Percentiles rank a stretch among this genome's conserved stretches.
These are phyloP conservation scores for Leishmania turanica DNA, from an alignment of 208 protist species.

Conservation along the genomic window DNA sequence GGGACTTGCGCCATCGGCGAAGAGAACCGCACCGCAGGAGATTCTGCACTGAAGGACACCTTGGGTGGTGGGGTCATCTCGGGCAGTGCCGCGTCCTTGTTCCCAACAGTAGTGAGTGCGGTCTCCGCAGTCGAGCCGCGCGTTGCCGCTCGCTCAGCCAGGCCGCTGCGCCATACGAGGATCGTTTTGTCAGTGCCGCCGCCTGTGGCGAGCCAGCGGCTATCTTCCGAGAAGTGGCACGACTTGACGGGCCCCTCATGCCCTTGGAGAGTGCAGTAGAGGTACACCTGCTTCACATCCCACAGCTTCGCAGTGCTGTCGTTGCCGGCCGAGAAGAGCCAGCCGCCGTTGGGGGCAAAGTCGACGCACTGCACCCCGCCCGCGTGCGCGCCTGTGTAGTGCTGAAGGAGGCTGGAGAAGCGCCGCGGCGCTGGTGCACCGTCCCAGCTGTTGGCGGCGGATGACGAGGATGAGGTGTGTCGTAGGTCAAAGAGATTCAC, in stretches of 20 bases:
- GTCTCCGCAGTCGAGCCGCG: background rate
- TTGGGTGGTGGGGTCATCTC: background rate
- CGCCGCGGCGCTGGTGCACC: background rate
- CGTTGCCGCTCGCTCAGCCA: conserved; percentile 23
- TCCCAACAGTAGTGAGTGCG: background rate
- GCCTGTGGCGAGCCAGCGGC: conserved; percentile 70
- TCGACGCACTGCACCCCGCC: conserved; percentile 66
- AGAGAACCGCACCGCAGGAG: background rate
- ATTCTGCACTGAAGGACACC: background rate
- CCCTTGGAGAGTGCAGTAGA: conserved; percentile 87
- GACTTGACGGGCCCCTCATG: conserved; percentile 76
- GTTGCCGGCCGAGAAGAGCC: conserved; percentile 75
- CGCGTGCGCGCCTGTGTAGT: conserved; percentile 75
- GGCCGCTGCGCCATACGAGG: conserved; percentile 84
- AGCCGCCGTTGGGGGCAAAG: conserved; percentile 80
- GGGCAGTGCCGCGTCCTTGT: background rate
- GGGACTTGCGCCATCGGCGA: background rate
- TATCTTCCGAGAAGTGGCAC: conserved; percentile 53
- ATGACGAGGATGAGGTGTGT: conserved; percentile 9
- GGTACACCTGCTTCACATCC: conserved; percentile 79
- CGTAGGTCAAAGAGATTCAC: conserved; percentile 93
- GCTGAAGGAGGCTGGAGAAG: conserved; percentile 69
- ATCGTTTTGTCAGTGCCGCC: conserved; percentile 68
- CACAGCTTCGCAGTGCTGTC: conserved; percentile 87
- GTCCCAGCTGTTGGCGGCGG: background rate